These are phyloP conservation scores for Cercospora beticola DNA, from an alignment of 2,329 filamentous ascomycete genomes.

Conservation along the genomic window DNA sequence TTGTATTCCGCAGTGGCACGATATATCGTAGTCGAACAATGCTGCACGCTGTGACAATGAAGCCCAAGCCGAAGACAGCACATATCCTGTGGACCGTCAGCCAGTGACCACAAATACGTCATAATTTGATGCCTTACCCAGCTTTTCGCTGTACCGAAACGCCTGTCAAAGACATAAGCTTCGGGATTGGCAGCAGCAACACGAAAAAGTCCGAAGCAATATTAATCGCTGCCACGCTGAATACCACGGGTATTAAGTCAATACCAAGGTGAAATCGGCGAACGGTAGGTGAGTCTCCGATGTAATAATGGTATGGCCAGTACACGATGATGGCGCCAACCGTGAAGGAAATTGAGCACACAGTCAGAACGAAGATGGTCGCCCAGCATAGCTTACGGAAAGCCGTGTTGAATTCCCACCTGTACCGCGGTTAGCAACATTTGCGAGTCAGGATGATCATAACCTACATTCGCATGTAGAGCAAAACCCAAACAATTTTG, in stretches of 20 bases:
- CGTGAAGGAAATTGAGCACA: slow-evolving; percentile 4
- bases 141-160: slow-evolving; percentile 10
- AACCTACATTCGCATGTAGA: slow-evolving; percentile 19
- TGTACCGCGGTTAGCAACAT: not conserved
- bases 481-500: slow-evolving; percentile 17
- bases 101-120: not conserved
- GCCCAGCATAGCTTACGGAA: slow-evolving; percentile 21
- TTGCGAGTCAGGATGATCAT: not conserved
- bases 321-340: slow-evolving; percentile 3
- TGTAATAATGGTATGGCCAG: slow-evolving; percentile 19
- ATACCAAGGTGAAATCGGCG: slow-evolving; percentile 6
- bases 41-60: slow-evolving; percentile 19
- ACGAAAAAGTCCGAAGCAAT: slow-evolving; percentile 17
- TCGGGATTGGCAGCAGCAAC: slow-evolving; percentile 18
- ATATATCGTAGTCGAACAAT: slow-evolving; percentile 18
- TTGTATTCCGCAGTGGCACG: slow-evolving; percentile 15
- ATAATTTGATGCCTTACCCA: not conserved
- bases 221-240: slow-evolving; percentile 15
- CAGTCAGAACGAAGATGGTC: not conserved
- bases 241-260: slow-evolving; percentile 5
- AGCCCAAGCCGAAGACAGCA: slow-evolving; percentile 17
- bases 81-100: slow-evolving; percentile 10
- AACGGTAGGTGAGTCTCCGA: slow-evolving; percentile 12
- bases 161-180: slow-evolving; percentile 15
- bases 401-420: slow-evolving; percentile 21